Evolutionary conservation across 208 protist genomes (phyloP), one percentile per base, ranked within the genome.

Genomic region (Trypanosoma theileri): DNA sequence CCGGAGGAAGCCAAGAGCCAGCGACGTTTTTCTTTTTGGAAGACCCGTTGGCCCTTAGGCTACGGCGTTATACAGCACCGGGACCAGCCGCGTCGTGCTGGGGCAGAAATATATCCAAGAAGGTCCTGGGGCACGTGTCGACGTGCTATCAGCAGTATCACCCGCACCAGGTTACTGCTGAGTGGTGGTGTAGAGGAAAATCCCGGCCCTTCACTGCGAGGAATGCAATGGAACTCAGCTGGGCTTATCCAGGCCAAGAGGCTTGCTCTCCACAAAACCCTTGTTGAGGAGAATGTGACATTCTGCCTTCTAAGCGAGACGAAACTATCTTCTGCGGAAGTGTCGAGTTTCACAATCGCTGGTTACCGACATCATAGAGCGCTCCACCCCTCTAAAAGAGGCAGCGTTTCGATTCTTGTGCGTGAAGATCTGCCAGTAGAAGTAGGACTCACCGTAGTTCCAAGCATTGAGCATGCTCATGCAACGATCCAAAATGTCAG

Each of bases 1-100:
- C 4, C 59, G 59, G 28, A 41, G 59, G 42, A 63, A 63, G 42
- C 59, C 59, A 52, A 52, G 59, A 12, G 59, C 59, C 59, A 35
- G 59, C 59, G 50, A 63, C n/a, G 3, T 40, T 35, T 22, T 22
- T 28, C 59, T 52, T 51, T 51, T 14, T 31, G 28, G 42, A 63
- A 28, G 40, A 28, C 28, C 4, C 21, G 11, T 4, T 22, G 52
- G 52, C 52, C 8, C 52, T 35, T 14, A n/a, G 16, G 52, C 52
- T 56, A 26, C 28, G 28, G 28, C 28, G 28, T 35, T 6, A 6
- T 6, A 35, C 28, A 35, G 28, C 28, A 35, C 21, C 21, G 24
- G 52, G 52, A 26, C 52, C 56, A 45, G 59, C 59, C 8, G 31
- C 22, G 59, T 44, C 42, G 22, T n/a, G 31, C 59, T 51, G 31